Evolutionary conservation across 139 green algal species (phyloP).

Genomic region (Closterium sp.): DNA sequence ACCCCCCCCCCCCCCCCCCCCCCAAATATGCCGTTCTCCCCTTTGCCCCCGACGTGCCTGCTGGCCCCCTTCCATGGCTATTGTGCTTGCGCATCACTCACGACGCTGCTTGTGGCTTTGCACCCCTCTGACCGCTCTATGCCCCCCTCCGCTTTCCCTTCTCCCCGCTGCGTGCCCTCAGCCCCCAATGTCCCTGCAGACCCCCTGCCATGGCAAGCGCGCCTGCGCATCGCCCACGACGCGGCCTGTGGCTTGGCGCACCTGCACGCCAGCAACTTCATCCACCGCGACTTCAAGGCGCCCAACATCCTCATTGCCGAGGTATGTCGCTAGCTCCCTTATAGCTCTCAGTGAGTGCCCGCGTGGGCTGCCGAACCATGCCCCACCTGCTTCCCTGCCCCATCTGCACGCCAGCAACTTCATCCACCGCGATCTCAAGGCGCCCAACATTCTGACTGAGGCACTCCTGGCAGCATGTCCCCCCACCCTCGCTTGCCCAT

Average conservation of each 20-base stretch:
- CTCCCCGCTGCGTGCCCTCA: not conserved
- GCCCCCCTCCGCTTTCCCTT: not conserved
- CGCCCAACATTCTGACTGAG: too few species aligned
- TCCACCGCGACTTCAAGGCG: not conserved
- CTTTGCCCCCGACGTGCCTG: not conserved
- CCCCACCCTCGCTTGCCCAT: too few species aligned
- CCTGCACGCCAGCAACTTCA: not conserved
- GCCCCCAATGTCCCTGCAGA: not conserved
- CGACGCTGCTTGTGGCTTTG: not conserved
- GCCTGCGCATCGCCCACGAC: not conserved
- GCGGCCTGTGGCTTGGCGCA: not conserved
- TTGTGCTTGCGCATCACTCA: not conserved
- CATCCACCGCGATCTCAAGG: too few species aligned
- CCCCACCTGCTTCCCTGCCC: too few species aligned
- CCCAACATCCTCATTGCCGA: not conserved
- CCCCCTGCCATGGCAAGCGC: slow-evolving; percentile 5
- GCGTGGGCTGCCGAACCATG: too few species aligned
- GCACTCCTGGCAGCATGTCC: too few species aligned
- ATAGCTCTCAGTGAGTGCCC: too few species aligned
- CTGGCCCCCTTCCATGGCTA: not conserved
- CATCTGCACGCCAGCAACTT: too few species aligned
- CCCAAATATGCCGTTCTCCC: not conserved
- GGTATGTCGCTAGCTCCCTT: too few species aligned
- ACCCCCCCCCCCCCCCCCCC: not conserved
- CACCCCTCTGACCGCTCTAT: not conserved